Evolutionary conservation across 495 filamentous ascomycete genomes (phyloP).

Genomic region (Aspergillus ellipticus): DNA sequence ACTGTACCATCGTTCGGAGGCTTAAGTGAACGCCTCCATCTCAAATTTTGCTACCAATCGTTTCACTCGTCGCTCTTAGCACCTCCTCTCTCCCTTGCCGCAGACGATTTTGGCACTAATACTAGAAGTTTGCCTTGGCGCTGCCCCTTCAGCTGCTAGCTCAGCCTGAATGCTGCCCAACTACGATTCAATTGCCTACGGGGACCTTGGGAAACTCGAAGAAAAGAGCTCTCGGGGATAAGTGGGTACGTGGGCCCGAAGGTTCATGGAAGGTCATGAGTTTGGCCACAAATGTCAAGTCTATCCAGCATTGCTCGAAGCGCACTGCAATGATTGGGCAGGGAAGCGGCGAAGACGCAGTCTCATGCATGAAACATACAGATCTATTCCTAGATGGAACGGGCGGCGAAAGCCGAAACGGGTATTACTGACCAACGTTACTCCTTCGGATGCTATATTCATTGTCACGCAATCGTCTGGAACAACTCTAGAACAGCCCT

Average conservation of each 20-base stretch:
- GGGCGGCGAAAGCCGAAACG: not conserved
- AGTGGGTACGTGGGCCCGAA: not conserved
- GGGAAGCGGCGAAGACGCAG: not conserved
- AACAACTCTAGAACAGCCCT: slow-evolving; percentile 2
- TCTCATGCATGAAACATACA: slow-evolving; percentile 5
- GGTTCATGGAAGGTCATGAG: not conserved
- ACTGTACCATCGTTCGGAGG: not conserved
- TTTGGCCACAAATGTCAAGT: not conserved
- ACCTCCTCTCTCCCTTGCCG: not conserved
- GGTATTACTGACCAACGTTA: not conserved
- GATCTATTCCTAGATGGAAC: slow-evolving; percentile 4
- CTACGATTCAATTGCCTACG: not conserved
- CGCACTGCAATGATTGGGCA: not conserved
- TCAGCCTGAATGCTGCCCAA: not conserved
- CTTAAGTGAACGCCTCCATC: not conserved
- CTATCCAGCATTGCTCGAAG: not conserved
- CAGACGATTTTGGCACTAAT: not conserved
- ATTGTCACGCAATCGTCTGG: slow-evolving; percentile 11
- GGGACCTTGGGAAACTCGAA: not conserved
- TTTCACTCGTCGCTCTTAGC: not conserved
- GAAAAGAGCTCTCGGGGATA: not conserved
- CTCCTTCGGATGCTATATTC: slow-evolving; percentile 9
- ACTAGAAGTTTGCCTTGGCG: not conserved
- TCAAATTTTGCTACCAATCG: not conserved
- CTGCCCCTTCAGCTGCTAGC: not conserved